These are phyloP conservation scores for Vanderwaltozyma tropicalis DNA, from an alignment of 805 yeast species.

Conservation along the genomic window DNA sequence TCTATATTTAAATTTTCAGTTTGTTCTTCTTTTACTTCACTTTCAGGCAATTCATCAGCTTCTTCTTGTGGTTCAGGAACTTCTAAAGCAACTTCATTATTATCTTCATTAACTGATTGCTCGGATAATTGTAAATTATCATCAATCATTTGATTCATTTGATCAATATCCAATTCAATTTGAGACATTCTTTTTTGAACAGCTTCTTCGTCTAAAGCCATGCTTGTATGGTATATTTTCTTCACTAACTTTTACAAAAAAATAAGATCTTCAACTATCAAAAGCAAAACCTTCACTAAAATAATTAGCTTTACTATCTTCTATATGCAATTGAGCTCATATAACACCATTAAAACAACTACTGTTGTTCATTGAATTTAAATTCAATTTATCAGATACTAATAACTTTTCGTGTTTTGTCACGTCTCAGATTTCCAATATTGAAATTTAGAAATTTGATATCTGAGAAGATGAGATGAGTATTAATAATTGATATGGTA, in stretches of 20 bases:
- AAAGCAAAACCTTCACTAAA: too few relatives aligned
- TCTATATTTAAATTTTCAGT: background rate
- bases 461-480: too few relatives aligned
- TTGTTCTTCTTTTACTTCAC: background rate
- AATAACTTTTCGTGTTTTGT: too few relatives aligned
- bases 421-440: too few relatives aligned
- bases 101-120: background rate
- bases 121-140: slow-evolving; percentile 21
- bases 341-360: too few relatives aligned
- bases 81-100: background rate
- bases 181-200: slow-evolving; percentile 27
- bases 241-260: too few relatives aligned
- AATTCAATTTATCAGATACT: too few relatives aligned
- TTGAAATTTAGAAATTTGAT: too few relatives aligned
- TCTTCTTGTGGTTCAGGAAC: background rate
- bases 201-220: slow-evolving; percentile 17
- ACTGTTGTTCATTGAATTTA: too few relatives aligned
- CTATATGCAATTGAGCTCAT: too few relatives aligned
- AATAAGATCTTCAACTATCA: background rate
- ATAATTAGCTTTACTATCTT: too few relatives aligned
- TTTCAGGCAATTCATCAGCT: background rate
- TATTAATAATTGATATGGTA: too few relatives aligned
- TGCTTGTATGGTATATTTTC: background rate
- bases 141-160: slow-evolving; percentile 28
- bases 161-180: slow-evolving; percentile 26